These are phyloP conservation scores for Gardenia jasminoides DNA, from an alignment of 257 asterid genomes.

Conservation along the genomic window DNA sequence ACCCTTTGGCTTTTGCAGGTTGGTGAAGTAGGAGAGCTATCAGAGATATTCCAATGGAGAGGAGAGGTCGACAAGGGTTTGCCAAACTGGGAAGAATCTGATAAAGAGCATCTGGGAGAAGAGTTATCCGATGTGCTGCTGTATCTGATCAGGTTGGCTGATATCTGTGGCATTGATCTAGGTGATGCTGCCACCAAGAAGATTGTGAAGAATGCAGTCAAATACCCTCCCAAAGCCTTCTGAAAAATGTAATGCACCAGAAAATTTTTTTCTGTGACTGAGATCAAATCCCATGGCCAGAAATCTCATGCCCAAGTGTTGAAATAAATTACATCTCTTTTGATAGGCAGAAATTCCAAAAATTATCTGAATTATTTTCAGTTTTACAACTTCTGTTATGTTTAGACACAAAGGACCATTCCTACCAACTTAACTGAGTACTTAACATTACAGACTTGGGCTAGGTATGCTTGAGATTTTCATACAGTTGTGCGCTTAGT, in stretches of 20 bases:
- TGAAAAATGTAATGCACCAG: neutral
- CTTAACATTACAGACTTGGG: no score
- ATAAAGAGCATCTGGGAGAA: conserved; percentile 61
- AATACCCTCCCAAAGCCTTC: conserved; percentile 38
- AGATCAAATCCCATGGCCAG: neutral
- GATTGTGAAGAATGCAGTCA: conserved; percentile 45
- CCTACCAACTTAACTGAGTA: neutral
- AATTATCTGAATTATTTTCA: no score
- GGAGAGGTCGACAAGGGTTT: conserved; percentile 65
- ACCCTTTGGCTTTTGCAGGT: conserved; percentile 16
- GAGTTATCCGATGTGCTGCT: conserved; percentile 61
- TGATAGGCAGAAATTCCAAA: neutral
- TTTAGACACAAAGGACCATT: neutral
- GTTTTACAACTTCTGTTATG: no score
- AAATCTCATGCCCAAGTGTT: neutral
- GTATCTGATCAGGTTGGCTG: conserved; percentile 54
- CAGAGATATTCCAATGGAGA: conserved; percentile 66
- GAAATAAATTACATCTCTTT: neutral
- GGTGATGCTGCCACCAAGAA: conserved; percentile 47
- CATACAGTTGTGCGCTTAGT: no score
- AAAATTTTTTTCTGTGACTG: neutral
- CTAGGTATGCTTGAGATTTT: no score
- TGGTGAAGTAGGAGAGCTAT: conserved; percentile 61
- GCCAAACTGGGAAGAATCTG: conserved; percentile 59
- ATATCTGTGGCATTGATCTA: conserved; percentile 61